Evolutionary conservation across 164 flowering plant species (phyloP).

Genomic region (Macadamia integrifolia): DNA sequence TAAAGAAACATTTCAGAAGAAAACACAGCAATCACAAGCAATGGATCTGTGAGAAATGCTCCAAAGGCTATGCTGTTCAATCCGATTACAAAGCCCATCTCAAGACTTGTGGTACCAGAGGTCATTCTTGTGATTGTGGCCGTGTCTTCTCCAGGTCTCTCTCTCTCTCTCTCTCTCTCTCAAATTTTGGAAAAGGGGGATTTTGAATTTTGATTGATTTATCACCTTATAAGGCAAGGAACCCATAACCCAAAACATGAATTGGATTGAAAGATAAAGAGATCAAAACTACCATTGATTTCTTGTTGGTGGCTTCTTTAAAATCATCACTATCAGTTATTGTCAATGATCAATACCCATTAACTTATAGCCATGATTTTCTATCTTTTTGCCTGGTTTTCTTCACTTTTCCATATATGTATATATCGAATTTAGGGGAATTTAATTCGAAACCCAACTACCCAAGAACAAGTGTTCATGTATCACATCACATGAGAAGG

Average conservation of each 20-base stretch:
- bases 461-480: no score
- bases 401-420: neutral
- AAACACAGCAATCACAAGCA: slow-evolving; percentile 90
- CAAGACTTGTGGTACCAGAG: slow-evolving; percentile 94
- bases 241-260: neutral
- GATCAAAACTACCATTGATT: neutral
- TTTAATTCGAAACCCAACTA: no score
- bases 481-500: no score
- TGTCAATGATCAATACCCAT: neutral
- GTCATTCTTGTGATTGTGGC: slow-evolving; percentile 97
- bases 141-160: slow-evolving; percentile 87
- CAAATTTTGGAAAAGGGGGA: neutral
- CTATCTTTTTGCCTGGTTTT: neutral
- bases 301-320: neutral
- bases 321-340: neutral
- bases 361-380: neutral
- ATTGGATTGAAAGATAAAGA: neutral
- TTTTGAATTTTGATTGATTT: neutral
- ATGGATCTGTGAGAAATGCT: slow-evolving; percentile 91
- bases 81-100: slow-evolving; percentile 97
- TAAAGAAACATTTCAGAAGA: slow-evolving; percentile 86
- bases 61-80: slow-evolving; percentile 94
- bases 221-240: neutral
- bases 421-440: no score
- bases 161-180: no score